A percentile compares a stretch with the other conserved stretches of the same genome.
phyloP scores from a whole-genome alignment of 192 early-diverging fungal species.

The Piromyces sp. region DNA sequence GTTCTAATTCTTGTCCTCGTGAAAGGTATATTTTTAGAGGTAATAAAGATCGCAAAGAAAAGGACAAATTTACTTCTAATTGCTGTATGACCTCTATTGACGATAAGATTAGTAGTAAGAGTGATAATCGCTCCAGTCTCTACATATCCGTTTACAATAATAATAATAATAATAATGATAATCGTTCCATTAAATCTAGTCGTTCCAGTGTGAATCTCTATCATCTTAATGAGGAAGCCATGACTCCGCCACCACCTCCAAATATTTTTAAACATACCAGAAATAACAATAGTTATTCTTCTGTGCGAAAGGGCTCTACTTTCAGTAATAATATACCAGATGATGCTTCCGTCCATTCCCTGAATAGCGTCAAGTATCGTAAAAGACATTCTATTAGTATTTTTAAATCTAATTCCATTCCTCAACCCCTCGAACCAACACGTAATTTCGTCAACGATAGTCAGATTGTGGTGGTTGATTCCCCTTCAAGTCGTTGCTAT shows the following conservation, averaged over 20 bases:
- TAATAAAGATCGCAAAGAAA: neutral
- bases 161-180: neutral
- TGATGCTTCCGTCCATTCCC: neutral
- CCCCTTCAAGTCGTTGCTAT: neutral
- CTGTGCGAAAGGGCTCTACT: neutral
- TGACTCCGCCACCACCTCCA: neutral
- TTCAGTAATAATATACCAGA: neutral
- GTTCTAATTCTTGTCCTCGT: neutral
- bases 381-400: neutral
- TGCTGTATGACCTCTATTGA: neutral
- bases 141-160: neutral
- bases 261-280: neutral
- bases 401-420: neutral
- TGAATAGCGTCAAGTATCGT: neutral
- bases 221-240: neutral
- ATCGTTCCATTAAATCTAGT: neutral
- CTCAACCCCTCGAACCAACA: neutral
- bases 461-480: neutral
- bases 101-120: neutral
- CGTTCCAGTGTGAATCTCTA: neutral
- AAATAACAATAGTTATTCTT: neutral
- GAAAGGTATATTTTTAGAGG: neutral
- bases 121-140: neutral
- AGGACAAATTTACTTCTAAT: neutral
- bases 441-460: neutral